Conservation (phyloP, 2,329 filamentous ascomycete genomes). For the Colletotrichum abscissum region DNA sequence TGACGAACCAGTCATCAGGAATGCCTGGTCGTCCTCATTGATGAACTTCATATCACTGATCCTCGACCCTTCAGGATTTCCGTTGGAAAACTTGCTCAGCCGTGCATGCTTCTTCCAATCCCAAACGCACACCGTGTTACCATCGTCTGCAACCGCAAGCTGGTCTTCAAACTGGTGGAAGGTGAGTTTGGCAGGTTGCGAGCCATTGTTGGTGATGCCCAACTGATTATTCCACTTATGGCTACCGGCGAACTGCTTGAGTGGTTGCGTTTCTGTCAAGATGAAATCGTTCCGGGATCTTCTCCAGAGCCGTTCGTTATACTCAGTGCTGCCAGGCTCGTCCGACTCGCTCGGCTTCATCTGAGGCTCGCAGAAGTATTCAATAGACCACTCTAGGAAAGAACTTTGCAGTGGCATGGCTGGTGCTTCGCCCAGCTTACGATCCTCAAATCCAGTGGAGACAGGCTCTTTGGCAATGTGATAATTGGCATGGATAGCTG, state of each 20-base stretch:
- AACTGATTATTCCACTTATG: conserved; percentile 88
- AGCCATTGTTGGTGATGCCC: conserved; percentile 87
- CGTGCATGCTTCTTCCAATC: conserved; percentile 86
- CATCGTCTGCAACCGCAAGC: conserved; percentile 91
- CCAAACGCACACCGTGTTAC: conserved; percentile 91
- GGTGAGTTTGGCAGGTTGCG: conserved; percentile 90
- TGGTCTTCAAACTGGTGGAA: conserved; percentile 99
- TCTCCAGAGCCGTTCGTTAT: conserved; percentile 94
- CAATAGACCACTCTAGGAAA: conserved; percentile 95
- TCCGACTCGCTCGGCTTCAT: conserved; percentile 98
- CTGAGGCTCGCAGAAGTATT: conserved; percentile 97
- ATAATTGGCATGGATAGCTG: conserved; percentile 76
- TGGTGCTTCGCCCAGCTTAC: conserved; percentile 68
- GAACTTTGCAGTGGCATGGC: conserved; percentile 81
- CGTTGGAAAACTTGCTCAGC: conserved; percentile 90
- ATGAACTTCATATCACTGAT: conserved; percentile 98
- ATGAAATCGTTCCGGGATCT: conserved; percentile 93
- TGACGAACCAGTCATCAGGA: conserved; percentile 93
- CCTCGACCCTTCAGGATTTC: conserved; percentile 88
- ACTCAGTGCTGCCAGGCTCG: conserved; percentile 94
- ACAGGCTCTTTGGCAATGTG: conserved; percentile 80
- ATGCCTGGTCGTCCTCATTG: conserved; percentile 96
- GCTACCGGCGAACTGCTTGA: conserved; percentile 87
- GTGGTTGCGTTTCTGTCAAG: conserved; percentile 89
- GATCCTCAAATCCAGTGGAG: conserved; percentile 79